Percentiles rank a stretch among this genome's conserved stretches.
These are phyloP conservation scores for Evernia prunastri DNA, from an alignment of 495 filamentous ascomycete species.

Conservation along the genomic window DNA sequence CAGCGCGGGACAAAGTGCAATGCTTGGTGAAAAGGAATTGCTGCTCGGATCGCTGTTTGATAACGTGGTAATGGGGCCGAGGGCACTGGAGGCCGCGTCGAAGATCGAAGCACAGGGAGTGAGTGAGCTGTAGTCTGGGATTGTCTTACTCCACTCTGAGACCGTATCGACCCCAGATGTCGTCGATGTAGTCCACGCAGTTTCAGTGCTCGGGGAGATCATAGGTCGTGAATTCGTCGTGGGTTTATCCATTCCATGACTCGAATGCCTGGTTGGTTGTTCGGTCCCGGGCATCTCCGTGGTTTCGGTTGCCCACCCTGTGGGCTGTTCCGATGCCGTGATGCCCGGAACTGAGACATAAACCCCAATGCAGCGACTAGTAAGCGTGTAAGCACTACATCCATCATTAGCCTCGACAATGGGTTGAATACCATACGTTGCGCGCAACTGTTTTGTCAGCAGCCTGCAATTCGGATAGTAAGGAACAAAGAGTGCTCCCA, in stretches of 20 bases:
- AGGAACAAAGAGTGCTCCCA: background rate
- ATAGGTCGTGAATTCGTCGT: background rate
- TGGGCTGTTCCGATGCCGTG: background rate
- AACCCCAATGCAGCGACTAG: conserved; percentile 1
- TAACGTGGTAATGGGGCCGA: background rate
- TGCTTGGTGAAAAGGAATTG: background rate
- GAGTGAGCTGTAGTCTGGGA: background rate
- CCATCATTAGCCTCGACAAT: background rate
- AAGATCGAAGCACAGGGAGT: background rate
- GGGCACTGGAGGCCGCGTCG: background rate
- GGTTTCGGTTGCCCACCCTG: background rate
- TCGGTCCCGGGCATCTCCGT: background rate
- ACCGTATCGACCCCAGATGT: background rate
- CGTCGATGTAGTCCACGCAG: background rate
- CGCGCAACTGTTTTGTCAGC: background rate
- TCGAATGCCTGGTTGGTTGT: background rate
- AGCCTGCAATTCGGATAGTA: background rate
- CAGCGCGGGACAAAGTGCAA: background rate
- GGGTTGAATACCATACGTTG: background rate
- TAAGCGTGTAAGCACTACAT: background rate
- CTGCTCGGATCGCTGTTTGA: background rate
- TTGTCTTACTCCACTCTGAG: background rate
- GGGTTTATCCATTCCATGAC: background rate
- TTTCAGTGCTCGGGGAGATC: background rate
- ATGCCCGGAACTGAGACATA: background rate